Percentiles rank a stretch among this genome's conserved stretches.
These are phyloP conservation scores for Colletotrichum caudatum DNA, from an alignment of 2,329 filamentous ascomycete species.

Conservation along the genomic window DNA sequence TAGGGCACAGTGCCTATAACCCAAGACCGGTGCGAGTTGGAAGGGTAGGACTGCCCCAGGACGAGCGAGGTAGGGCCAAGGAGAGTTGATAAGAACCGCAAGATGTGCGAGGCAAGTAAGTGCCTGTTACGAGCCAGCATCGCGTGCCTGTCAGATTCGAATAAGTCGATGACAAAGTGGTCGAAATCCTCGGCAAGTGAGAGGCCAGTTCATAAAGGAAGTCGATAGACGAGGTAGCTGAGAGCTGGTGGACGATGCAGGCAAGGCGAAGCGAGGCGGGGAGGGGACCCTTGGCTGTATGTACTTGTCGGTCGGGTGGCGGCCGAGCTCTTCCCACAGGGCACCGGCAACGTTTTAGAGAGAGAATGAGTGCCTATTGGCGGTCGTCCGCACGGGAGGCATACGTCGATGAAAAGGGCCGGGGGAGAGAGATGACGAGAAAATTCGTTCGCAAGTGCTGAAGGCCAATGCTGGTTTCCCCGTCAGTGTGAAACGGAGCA, in stretches of 20 bases:
- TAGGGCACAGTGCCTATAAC: conserved; percentile 11
- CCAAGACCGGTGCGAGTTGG: conserved; percentile 12
- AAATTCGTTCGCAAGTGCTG: not conserved
- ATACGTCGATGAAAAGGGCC: not conserved
- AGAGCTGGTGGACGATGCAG: conserved; percentile 4
- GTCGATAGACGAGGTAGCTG: conserved; percentile 5
- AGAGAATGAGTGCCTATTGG: not conserved
- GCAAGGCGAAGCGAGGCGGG: conserved; percentile 19
- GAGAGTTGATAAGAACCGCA: conserved; percentile 31
- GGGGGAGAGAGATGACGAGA: not conserved
- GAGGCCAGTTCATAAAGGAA: conserved; percentile 2
- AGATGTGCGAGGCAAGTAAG: conserved; percentile 20
- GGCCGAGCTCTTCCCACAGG: conserved; percentile 32
- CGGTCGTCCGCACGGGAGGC: not conserved
- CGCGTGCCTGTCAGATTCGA: not conserved
- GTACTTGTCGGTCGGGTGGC: conserved; percentile 23
- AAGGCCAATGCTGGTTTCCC: not conserved
- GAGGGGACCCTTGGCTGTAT: conserved; percentile 19
- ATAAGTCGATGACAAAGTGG: not conserved
- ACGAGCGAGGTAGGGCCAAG: conserved; percentile 36
- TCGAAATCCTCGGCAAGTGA: not conserved
- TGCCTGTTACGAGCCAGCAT: not conserved
- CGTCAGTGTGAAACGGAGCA: not conserved
- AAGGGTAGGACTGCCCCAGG: conserved; percentile 9
- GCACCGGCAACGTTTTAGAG: not conserved